phyloP scores from a whole-genome alignment of 768 basidiomycete genomes.

The Suillus brevipes region DNA sequence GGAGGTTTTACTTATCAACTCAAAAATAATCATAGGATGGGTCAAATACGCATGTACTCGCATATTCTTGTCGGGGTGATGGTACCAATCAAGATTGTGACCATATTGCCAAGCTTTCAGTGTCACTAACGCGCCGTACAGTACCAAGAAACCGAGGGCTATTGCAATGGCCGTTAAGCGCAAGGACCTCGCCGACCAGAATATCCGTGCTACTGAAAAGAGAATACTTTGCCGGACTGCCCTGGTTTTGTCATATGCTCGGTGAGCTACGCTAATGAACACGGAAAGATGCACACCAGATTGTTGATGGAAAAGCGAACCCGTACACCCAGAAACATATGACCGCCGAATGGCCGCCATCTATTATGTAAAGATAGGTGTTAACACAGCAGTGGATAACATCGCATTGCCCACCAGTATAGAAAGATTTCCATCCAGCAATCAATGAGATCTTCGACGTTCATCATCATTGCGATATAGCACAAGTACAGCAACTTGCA shows the following conservation, averaged over 20 bases:
- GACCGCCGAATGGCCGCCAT: neutral
- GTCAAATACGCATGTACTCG: neutral
- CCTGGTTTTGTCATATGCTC: slow-evolving; percentile 10
- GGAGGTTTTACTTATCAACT: slow-evolving; percentile 10
- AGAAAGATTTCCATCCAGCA: slow-evolving; percentile 10
- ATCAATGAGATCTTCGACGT: neutral
- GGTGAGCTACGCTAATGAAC: neutral
- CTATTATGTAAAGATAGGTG: neutral
- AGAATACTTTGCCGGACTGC: slow-evolving; percentile 22
- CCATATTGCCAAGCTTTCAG: slow-evolving; percentile 12
- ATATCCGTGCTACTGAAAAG: slow-evolving; percentile 19
- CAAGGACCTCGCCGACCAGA: slow-evolving; percentile 14
- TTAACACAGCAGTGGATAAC: neutral
- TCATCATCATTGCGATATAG: neutral
- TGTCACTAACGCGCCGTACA: slow-evolving; percentile 5
- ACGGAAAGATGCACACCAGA: slow-evolving; percentile 17
- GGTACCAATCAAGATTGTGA: neutral
- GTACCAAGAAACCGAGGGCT: slow-evolving; percentile 11
- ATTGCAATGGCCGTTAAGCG: slow-evolving; percentile 10
- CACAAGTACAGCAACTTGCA: neutral
- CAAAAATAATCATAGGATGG: neutral
- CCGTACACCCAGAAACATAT: slow-evolving; percentile 16
- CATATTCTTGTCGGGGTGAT: neutral
- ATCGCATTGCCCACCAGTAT: slow-evolving; percentile 5
- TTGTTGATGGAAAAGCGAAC: slow-evolving; percentile 12